These are phyloP conservation scores for Neurospora cerealis DNA, from an alignment of 495 filamentous ascomycete genomes.

Conservation along the genomic window DNA sequence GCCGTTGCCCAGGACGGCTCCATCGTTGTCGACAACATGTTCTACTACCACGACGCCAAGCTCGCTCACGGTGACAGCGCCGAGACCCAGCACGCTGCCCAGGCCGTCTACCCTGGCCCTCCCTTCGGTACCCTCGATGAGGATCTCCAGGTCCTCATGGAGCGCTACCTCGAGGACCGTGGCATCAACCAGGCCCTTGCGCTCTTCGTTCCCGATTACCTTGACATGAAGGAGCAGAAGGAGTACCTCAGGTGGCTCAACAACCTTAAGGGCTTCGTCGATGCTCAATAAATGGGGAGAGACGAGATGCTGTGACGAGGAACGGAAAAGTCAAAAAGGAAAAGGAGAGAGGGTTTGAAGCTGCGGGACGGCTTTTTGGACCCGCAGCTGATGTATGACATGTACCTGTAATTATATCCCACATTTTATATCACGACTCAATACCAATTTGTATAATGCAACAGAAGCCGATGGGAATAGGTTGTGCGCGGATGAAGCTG, in stretches of 20 bases:
- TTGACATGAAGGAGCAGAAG: constrained; percentile 97
- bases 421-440: not conserved
- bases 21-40: constrained; percentile 85
- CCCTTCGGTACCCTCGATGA: constrained; percentile 92
- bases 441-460: not conserved
- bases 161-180: constrained; percentile 90
- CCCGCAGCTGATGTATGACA: not conserved
- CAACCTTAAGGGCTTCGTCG: constrained; percentile 68
- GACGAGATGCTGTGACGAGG: not conserved
- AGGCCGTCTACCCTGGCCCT: constrained; percentile 80
- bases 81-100: constrained; percentile 40
- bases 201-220: constrained; percentile 89
- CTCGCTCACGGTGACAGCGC: constrained; percentile 47
- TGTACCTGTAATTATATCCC: not conserved
- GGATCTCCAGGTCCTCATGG: constrained; percentile 83
- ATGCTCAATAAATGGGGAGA: constrained; percentile 39
- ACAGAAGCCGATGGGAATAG: not conserved
- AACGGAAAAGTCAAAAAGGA: not conserved
- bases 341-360: not conserved
- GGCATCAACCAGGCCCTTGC: constrained; percentile 83
- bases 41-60: constrained; percentile 67
- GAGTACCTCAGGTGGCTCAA: constrained; percentile 90
- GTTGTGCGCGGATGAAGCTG: not conserved
- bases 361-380: not conserved
- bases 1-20: constrained; percentile 76